phyloP scores from a whole-genome alignment of 106 monocot genomes.

The Iris macrosiphon region DNA sequence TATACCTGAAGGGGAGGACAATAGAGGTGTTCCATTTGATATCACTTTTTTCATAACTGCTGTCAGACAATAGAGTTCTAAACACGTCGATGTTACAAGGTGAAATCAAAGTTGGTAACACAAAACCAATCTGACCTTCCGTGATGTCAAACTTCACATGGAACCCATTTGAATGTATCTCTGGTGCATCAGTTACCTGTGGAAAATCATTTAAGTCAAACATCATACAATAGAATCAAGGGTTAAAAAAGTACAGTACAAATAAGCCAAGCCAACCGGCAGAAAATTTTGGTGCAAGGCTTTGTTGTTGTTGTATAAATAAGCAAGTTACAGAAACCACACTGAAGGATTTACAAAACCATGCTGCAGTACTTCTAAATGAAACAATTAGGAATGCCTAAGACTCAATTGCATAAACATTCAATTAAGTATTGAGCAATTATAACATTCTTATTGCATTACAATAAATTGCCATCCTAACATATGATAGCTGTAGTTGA shows the following conservation, averaged over 20 bases:
- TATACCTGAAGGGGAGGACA: slow-evolving; percentile 75
- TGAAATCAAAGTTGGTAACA: slow-evolving; percentile 76
- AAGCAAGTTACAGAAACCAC: too few relatives aligned
- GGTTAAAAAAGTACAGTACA: background rate
- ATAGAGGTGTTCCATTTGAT: slow-evolving; percentile 85
- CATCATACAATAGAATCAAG: background rate
- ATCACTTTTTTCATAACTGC: slow-evolving; percentile 10
- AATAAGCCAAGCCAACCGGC: too few relatives aligned
- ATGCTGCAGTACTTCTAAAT: too few relatives aligned
- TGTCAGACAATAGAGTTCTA: slow-evolving; percentile 35
- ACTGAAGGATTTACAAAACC: too few relatives aligned
- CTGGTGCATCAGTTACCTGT: slow-evolving; percentile 95
- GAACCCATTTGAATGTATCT: slow-evolving; percentile 95
- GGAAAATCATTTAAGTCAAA: background rate
- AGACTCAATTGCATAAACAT: too few relatives aligned
- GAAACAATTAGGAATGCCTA: too few relatives aligned
- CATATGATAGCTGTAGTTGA: background rate
- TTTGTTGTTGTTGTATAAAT: too few relatives aligned
- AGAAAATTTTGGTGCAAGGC: too few relatives aligned
- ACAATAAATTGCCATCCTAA: too few relatives aligned
- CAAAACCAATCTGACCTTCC: slow-evolving; percentile 96
- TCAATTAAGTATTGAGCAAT: too few relatives aligned
- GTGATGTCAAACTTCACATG: slow-evolving; percentile 94
- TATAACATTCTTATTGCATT: too few relatives aligned
- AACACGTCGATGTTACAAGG: slow-evolving; percentile 44